Evolutionary conservation across 495 filamentous ascomycete species (phyloP), one percentile per base, ranked within the genome.

Genomic region (Talaromyces thailandensis): DNA sequence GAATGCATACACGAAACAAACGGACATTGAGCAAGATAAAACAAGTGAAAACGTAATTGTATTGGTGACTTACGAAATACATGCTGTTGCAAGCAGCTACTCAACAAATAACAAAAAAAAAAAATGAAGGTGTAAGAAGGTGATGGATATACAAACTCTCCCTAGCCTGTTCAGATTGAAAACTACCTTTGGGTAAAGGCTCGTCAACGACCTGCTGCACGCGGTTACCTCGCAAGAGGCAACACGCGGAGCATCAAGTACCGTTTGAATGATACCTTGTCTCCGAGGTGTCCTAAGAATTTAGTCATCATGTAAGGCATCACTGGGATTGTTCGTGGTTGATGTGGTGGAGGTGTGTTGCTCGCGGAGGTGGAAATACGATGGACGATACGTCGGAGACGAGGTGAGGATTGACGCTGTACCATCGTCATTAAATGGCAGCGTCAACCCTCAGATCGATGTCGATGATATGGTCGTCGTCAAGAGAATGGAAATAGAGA

Each of bases 181-280:
- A 75, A 75, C 73, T 75, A 75, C 71, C 69, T 68, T 73, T 67
- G 57, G 51, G 64, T 64, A 62, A 62, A 62, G 70, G 69, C 73
- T 75, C 71, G 62, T 75, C 73, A 75, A 56, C 14, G 71, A 58
- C 62, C 57, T 72, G 71, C 71, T 72, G 67, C 31, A 75, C 73
- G 64, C 64, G 70, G 73, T 72, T 73, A 64, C 70, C 67, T 64
- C 51, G 23, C 1, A 32, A 61, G 43, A 48, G 60, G 16, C 64
- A 68, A 73, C 73, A 71, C 65, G 70, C 64, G 70, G 70, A 75
- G 71, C 71, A 69, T 60, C 43, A 29, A 58, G 31, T 37, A 58
- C 56, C 56, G 56, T 40, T 40, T 40, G 35, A 40, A 40, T 40
- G 35, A 31, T 45, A 60, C 61, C 60, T 61, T 58, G 63, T 66